Percentiles rank a stretch among this genome's conserved stretches.
Evolutionary conservation across 2,329 filamentous ascomycete species (phyloP).

Genomic region (Nemania sp.): DNA sequence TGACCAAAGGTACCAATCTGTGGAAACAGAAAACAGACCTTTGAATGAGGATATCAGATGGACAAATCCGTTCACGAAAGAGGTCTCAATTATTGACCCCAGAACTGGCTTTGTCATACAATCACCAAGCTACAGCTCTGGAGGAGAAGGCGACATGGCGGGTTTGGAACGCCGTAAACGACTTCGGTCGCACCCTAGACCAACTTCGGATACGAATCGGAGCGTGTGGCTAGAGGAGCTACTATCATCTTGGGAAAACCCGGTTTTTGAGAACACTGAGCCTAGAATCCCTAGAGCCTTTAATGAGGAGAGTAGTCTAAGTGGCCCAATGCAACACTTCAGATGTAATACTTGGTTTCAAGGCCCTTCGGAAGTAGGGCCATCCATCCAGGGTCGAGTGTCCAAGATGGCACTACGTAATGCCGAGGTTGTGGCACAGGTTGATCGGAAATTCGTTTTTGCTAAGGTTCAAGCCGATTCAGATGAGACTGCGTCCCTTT

Average conservation of each 20-base stretch:
- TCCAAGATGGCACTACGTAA: constrained; percentile 70
- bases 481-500: constrained; percentile 48
- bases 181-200: constrained; percentile 33
- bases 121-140: constrained; percentile 48
- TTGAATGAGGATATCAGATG: constrained; percentile 60
- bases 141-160: constrained; percentile 46
- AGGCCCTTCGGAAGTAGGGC: constrained; percentile 41
- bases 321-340: constrained; percentile 38
- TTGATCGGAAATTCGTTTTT: constrained; percentile 91
- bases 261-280: constrained; percentile 72
- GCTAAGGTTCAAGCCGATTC: constrained; percentile 62
- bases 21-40: constrained; percentile 17
- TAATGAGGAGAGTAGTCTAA: constrained; percentile 44
- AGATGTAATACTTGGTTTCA: constrained; percentile 30
- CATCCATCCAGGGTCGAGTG: constrained; percentile 60
- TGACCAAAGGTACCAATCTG: constrained; percentile 9
- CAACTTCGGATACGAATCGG: constrained; percentile 33
- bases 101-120: constrained; percentile 64
- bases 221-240: constrained; percentile 70
- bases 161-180: constrained; percentile 29
- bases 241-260: constrained; percentile 78
- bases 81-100: constrained; percentile 63
- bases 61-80: constrained; percentile 71
- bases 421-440: constrained; percentile 80
- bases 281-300: constrained; percentile 58